Percentiles rank a stretch among this genome's conserved stretches.
These are phyloP conservation scores for Cnidoscolus chayamansa DNA, from an alignment of 441 rosid species.

Conservation along the genomic window DNA sequence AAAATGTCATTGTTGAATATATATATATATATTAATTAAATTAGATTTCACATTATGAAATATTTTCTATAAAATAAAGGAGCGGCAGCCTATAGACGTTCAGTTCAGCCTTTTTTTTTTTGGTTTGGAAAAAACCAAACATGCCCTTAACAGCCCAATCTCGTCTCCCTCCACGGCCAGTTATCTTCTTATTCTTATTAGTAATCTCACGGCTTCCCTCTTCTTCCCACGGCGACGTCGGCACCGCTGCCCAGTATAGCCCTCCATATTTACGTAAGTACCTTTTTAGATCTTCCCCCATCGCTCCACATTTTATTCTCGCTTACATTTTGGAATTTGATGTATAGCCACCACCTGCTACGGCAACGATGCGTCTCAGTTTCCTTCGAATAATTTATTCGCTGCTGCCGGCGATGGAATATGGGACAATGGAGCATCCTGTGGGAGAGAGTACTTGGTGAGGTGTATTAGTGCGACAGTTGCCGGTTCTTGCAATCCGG, in stretches of 20 bases:
- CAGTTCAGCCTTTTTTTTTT: no score
- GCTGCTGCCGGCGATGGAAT: constrained; percentile 65
- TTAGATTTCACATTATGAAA: no score
- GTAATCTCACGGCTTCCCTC: constrained; percentile 10
- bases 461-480: constrained; percentile 53
- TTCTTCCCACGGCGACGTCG: constrained; percentile 39
- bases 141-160: neutral
- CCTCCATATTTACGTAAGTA: constrained; percentile 59
- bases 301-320: neutral
- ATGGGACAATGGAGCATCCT: constrained; percentile 69
- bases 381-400: constrained; percentile 53
- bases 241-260: constrained; percentile 46
- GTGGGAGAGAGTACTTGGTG: constrained; percentile 59
- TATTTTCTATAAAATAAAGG: no score
- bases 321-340: no score
- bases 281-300: no score
- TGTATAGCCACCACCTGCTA: constrained; percentile 43
- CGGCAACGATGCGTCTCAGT: constrained; percentile 39
- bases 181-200: neutral
- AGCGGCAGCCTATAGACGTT: no score
- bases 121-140: neutral
- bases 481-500: constrained; percentile 35
- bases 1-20: no score
- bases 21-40: no score
- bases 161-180: neutral